A percentile compares a stretch with the other conserved stretches of the same genome.
These are phyloP conservation scores for Aechmea fasciata DNA, from an alignment of 176 grass and related monocot species.

Conservation along the genomic window DNA sequence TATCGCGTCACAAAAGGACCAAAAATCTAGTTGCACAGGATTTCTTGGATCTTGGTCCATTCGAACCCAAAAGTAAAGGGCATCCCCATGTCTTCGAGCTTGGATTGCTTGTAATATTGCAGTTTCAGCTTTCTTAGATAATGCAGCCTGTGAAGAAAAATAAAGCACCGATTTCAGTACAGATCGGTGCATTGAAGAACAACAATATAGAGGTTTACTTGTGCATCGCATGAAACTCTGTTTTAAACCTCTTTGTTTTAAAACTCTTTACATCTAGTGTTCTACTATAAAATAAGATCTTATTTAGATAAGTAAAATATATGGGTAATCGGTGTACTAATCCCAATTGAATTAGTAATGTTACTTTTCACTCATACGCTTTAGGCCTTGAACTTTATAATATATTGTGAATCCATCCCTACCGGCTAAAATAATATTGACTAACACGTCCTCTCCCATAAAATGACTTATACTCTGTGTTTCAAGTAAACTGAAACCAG, in stretches of 20 bases:
- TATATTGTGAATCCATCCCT: no score
- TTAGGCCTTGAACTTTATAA: no score
- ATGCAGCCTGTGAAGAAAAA: slow-evolving; percentile 33
- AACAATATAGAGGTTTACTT: background rate
- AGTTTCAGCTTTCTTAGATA: slow-evolving; percentile 68
- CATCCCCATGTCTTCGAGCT: slow-evolving; percentile 73
- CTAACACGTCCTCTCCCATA: no score
- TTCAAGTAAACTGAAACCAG: no score
- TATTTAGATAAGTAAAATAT: background rate
- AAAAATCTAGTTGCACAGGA: slow-evolving; percentile 52
- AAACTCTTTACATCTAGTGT: background rate
- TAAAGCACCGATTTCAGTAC: background rate
- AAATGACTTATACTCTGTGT: no score
- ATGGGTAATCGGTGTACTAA: no score
- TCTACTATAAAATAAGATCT: background rate
- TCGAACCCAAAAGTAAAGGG: slow-evolving; percentile 92
- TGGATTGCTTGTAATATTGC: slow-evolving; percentile 65
- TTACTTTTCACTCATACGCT: no score
- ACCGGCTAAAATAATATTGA: no score
- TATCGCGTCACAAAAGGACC: slow-evolving; percentile 85
- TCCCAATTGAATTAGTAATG: no score
- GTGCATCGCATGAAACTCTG: background rate
- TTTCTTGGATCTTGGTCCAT: slow-evolving; percentile 90
- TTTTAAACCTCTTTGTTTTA: background rate
- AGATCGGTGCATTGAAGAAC: background rate